Evolutionary conservation across 169 alveolate species (phyloP).

Genomic region (Plasmodium inui): DNA sequence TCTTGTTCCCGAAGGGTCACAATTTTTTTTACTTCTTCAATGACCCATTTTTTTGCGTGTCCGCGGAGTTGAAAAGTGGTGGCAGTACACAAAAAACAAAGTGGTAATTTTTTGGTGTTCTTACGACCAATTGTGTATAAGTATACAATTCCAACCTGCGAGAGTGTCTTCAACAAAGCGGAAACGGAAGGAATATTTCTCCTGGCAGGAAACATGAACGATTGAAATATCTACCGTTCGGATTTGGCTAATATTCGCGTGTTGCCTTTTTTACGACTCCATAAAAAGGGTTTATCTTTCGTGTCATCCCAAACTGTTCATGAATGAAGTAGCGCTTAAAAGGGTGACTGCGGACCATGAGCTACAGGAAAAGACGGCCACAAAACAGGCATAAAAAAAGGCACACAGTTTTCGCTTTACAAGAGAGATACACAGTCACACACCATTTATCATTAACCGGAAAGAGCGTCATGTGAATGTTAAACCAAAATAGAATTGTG

Average conservation of each 20-base stretch:
- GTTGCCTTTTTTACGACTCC: neutral
- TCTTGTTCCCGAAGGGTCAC: neutral
- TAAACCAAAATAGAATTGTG: neutral
- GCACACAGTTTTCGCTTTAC: neutral
- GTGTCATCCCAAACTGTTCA: conserved; percentile 20
- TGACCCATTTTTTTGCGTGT: neutral
- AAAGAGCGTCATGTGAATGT: neutral
- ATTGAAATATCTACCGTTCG: neutral
- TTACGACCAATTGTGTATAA: neutral
- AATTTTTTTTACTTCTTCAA: neutral
- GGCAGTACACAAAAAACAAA: neutral
- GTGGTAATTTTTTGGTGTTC: neutral
- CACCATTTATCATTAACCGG: neutral
- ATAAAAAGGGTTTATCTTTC: neutral
- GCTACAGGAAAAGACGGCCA: neutral
- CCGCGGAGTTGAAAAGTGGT: neutral
- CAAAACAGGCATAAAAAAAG: neutral
- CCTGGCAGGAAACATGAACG: neutral
- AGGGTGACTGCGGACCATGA: neutral
- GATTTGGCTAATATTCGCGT: neutral
- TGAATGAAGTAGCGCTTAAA: neutral
- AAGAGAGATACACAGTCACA: neutral
- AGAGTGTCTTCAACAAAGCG: neutral
- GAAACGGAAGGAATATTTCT: neutral
- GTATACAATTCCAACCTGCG: neutral